Conservation (phyloP, 345 rosid genomes). For the Hibiscus trionum region DNA sequence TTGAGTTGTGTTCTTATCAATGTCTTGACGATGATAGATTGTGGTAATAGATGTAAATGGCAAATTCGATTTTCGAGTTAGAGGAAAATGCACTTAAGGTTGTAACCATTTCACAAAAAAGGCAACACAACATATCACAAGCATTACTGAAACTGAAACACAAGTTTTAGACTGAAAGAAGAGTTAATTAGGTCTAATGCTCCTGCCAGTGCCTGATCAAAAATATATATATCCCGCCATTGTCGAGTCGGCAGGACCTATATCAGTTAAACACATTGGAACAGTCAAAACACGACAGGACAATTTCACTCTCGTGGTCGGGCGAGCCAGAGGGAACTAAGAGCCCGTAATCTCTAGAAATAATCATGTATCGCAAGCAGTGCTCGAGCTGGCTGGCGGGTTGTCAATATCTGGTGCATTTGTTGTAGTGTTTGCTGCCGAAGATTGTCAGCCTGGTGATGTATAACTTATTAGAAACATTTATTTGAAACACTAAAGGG, state of each 20-base stretch:
- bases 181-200: neutral
- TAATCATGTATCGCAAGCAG: slow-evolving; percentile 87
- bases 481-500: neutral
- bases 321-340: slow-evolving; percentile 98
- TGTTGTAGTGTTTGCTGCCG: slow-evolving; percentile 92
- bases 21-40: neutral
- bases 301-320: slow-evolving; percentile 73
- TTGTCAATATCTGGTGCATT: slow-evolving; percentile 79
- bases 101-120: neutral
- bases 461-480: slow-evolving; percentile 5
- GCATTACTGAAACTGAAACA: neutral
- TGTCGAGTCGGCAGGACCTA: slow-evolving; percentile 3
- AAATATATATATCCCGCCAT: neutral
- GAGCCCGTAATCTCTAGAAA: slow-evolving; percentile 84
- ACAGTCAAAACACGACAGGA: neutral
- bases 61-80: neutral
- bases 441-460: slow-evolving; percentile 85
- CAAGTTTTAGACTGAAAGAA: neutral
- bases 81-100: neutral
- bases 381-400: slow-evolving; percentile 95
- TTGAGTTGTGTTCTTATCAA: neutral
- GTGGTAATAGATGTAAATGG: neutral
- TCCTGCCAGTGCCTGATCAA: neutral
- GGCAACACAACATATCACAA: neutral
- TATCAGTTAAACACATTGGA: slow-evolving; percentile 4